Evolutionary conservation across 257 asterid genomes (phyloP).

Genomic region (Nicotiana undulata): DNA sequence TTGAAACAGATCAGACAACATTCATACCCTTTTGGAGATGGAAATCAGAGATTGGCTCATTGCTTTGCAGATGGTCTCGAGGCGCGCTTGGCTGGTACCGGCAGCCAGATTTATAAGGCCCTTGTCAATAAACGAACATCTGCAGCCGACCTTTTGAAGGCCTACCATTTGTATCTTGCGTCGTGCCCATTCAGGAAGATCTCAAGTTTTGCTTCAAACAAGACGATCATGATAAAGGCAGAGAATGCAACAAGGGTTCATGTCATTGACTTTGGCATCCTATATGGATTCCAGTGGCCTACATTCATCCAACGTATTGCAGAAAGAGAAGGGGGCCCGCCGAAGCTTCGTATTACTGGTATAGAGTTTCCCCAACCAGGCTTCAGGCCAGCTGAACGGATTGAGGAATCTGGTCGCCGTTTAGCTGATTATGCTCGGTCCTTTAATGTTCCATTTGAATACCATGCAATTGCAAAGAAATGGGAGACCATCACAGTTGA

Average conservation of each 20-base stretch:
- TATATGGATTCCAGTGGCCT: conserved; percentile 66
- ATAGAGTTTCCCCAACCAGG: conserved; percentile 74
- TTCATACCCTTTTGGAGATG: conserved; percentile 55
- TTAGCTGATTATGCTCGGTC: conserved; percentile 39
- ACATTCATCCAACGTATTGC: conserved; percentile 42
- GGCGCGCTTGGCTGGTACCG: conserved; percentile 59
- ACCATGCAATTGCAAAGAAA: conserved; percentile 50
- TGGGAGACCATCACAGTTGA: conserved; percentile 61
- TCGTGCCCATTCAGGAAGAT: conserved; percentile 47
- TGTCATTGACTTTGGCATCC: conserved; percentile 62
- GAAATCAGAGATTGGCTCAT: conserved; percentile 53
- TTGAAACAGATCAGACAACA: conserved; percentile 49
- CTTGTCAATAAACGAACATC: conserved; percentile 27
- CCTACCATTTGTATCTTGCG: conserved; percentile 48
- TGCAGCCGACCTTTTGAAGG: conserved; percentile 49
- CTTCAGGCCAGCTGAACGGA: conserved; percentile 54
- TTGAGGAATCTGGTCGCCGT: conserved; percentile 62
- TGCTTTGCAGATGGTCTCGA: conserved; percentile 53
- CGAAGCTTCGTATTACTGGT: conserved; percentile 58
- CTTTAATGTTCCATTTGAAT: conserved; percentile 58
- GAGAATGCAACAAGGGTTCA: conserved; percentile 31
- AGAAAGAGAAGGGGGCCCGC: conserved; percentile 51
- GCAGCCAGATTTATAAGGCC: conserved; percentile 45
- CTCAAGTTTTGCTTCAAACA: conserved; percentile 35
- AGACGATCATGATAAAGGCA: conserved; percentile 29